Percentiles rank a stretch among this genome's conserved stretches.
These are phyloP conservation scores for Suhomyces vadensis DNA, from an alignment of 805 yeast species.

Conservation along the genomic window DNA sequence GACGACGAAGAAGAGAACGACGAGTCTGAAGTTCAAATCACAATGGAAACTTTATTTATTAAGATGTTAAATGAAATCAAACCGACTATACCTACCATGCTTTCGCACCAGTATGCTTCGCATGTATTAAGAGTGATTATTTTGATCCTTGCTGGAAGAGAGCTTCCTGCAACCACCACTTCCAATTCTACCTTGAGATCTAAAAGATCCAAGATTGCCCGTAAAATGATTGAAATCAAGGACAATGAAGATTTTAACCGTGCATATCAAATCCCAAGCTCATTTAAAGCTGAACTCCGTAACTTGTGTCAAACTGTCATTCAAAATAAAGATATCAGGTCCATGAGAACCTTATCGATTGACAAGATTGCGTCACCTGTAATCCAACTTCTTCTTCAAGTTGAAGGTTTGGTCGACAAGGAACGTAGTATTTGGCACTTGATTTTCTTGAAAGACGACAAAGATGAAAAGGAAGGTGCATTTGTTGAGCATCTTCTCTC, in stretches of 20 bases:
- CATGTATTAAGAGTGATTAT: constrained; percentile 79
- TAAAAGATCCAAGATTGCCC: constrained; percentile 80
- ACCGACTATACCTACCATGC: constrained; percentile 59
- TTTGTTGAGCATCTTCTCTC: constrained; percentile 81
- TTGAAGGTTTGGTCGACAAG: constrained; percentile 78
- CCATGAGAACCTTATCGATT: constrained; percentile 70
- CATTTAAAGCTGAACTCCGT: constrained; percentile 62
- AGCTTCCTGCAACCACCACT: constrained; percentile 69
- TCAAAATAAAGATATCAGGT: constrained; percentile 33
- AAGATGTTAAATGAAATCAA: constrained; percentile 66
- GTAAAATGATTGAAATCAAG: constrained; percentile 88
- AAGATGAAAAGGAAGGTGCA: constrained; percentile 65
- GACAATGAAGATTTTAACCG: constrained; percentile 72
- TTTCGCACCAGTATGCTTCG: constrained; percentile 79
- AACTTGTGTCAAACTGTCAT: constrained; percentile 47
- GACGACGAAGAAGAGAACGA: constrained; percentile 34
- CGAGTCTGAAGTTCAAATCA: constrained; percentile 41
- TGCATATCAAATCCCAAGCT: constrained; percentile 66
- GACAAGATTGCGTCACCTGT: constrained; percentile 88
- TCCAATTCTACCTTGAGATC: constrained; percentile 76
- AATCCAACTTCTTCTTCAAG: constrained; percentile 69
- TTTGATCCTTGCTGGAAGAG: constrained; percentile 72
- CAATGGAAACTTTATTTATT: constrained; percentile 68
- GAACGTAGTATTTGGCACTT: constrained; percentile 71
- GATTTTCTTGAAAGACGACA: constrained; percentile 54